phyloP scores from a whole-genome alignment of 352 stramenopile genomes.

The Peronospora destructor region DNA sequence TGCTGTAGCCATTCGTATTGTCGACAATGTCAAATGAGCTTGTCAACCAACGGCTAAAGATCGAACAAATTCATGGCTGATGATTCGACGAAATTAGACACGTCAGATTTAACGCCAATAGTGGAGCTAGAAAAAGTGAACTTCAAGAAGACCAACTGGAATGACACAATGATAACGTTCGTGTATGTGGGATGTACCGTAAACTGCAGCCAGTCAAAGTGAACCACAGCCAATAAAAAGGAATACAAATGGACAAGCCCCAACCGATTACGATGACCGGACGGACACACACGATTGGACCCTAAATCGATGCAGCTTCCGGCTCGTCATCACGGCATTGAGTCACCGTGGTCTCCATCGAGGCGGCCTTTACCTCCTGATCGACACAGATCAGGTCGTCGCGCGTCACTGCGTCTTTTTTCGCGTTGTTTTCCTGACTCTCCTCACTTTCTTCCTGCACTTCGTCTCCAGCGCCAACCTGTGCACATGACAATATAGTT shows the following conservation, averaged over 20 bases:
- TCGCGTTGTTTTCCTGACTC: constrained; percentile 13
- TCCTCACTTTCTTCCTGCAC: constrained; percentile 17
- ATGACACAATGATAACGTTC: constrained; percentile 19
- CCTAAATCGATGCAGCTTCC: constrained; percentile 25
- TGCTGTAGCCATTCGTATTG: constrained; percentile 16
- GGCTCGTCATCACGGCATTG: constrained; percentile 12
- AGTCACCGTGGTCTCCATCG: constrained; percentile 19
- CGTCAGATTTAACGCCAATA: constrained; percentile 2
- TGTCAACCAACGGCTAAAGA: constrained; percentile 31
- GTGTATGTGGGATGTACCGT: constrained; percentile 21
- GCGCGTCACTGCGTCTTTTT: constrained; percentile 16
- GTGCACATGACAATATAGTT: constrained; percentile 16
- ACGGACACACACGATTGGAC: constrained; percentile 9
- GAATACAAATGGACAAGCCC: constrained; percentile 35
- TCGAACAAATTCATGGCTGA: constrained; percentile 2
- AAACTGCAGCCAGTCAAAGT: constrained; percentile 15
- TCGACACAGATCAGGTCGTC: constrained; percentile 5
- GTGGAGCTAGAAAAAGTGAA: neutral
- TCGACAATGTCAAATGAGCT: constrained; percentile 21
- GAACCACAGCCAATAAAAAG: constrained; percentile 30
- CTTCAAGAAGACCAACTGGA: neutral
- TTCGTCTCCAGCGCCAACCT: constrained; percentile 15
- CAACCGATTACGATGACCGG: constrained; percentile 13
- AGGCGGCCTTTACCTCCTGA: constrained; percentile 8
- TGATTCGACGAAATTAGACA: constrained; percentile 17